phyloP scores from a whole-genome alignment of 1,284 basidiomycete genomes.

The Ganoderma lucidum region DNA sequence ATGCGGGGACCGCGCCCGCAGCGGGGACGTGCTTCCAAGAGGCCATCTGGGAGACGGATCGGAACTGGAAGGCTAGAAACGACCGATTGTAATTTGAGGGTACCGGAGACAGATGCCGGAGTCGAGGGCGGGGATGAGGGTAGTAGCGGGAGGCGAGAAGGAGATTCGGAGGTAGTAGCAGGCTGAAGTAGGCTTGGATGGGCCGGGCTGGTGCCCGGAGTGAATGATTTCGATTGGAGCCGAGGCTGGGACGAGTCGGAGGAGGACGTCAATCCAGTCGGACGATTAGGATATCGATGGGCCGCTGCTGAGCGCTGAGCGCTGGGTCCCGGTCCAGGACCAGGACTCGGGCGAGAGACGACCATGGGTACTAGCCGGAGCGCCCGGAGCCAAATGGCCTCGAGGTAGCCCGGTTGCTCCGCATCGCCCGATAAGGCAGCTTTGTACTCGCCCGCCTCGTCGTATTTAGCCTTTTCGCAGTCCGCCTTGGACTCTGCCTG shows the following conservation, averaged over 20 bases:
- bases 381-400: constrained; percentile 15
- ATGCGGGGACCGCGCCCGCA: constrained; percentile 28
- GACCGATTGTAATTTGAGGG: constrained; percentile 26
- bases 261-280: constrained; percentile 5
- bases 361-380: background rate
- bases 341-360: background rate
- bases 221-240: constrained; percentile 14
- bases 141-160: constrained; percentile 12
- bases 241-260: background rate
- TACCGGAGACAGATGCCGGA: constrained; percentile 26
- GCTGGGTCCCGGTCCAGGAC: no score
- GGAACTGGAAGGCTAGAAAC: constrained; percentile 16
- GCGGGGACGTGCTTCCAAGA: constrained; percentile 28
- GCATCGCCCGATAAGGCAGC: background rate
- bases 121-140: constrained; percentile 16
- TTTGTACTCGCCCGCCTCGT: background rate
- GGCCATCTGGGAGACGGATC: constrained; percentile 20
- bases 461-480: constrained; percentile 1
- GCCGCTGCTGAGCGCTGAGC: background rate
- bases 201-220: background rate
- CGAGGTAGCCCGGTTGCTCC: constrained; percentile 4
- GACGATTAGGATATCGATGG: background rate
- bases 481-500: background rate
- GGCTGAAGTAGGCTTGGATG: background rate
- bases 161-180: constrained; percentile 12